Percentiles rank a stretch among this genome's conserved stretches.
phyloP scores from a whole-genome alignment of 2,329 filamentous ascomycete species.

The Neopestalotiopsis sp. region DNA sequence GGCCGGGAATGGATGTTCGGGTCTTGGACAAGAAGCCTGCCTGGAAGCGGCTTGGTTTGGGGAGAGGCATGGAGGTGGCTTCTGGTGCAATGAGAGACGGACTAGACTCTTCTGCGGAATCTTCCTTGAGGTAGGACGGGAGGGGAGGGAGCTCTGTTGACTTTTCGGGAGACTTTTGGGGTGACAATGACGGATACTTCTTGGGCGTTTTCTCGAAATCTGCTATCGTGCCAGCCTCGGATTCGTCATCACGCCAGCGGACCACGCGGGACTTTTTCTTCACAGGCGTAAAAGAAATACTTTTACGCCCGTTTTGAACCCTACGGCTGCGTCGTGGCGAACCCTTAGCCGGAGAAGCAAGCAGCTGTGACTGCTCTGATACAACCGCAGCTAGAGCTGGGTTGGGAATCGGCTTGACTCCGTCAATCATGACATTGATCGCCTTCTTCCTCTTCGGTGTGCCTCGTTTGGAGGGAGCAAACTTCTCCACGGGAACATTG shows the following conservation, averaged over 20 bases:
- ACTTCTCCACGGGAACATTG: slow-evolving; percentile 65
- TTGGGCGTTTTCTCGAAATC: slow-evolving; percentile 93
- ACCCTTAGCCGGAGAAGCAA: slow-evolving; percentile 70
- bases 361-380: slow-evolving; percentile 43
- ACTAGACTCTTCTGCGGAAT: slow-evolving; percentile 58
- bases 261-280: slow-evolving; percentile 82
- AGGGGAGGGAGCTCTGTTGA: slow-evolving; percentile 51
- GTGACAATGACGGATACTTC: slow-evolving; percentile 65
- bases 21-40: slow-evolving; percentile 79
- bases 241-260: slow-evolving; percentile 88
- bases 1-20: slow-evolving; percentile 45
- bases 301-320: slow-evolving; percentile 67
- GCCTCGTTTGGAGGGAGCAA: slow-evolving; percentile 73
- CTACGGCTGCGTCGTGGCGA: slow-evolving; percentile 87
- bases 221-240: slow-evolving; percentile 81
- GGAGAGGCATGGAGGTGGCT: slow-evolving; percentile 38
- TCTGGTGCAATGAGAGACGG: slow-evolving; percentile 63
- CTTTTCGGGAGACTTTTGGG: slow-evolving; percentile 57
- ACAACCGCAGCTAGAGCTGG: slow-evolving; percentile 46
- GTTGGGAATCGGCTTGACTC: slow-evolving; percentile 50
- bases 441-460: slow-evolving; percentile 78
- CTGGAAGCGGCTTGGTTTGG: slow-evolving; percentile 80
- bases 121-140: slow-evolving; percentile 53
- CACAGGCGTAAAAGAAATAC: slow-evolving; percentile 80
- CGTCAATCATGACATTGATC: slow-evolving; percentile 40